A percentile compares a stretch with the other conserved stretches of the same genome.
phyloP scores from a whole-genome alignment of 192 early-diverging fungal genomes.

The Coemansia interrupta region DNA sequence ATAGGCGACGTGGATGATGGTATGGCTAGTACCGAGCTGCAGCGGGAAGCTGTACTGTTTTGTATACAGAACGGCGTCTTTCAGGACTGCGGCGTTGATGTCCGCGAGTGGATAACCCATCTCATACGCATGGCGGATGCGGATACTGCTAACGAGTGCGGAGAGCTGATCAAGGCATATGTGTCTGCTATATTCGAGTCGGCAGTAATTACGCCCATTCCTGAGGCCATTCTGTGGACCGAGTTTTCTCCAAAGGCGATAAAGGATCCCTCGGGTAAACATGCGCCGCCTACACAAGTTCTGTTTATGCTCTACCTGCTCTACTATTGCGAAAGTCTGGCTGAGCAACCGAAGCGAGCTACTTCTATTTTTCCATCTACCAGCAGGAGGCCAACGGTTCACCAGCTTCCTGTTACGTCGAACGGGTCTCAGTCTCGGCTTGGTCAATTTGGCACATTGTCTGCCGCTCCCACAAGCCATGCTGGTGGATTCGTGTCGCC shows the following conservation, averaged over 20 bases:
- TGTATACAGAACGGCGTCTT: constrained; percentile 30
- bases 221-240: constrained; percentile 31
- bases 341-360: constrained; percentile 18
- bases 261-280: neutral
- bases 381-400: neutral
- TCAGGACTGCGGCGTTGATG: constrained; percentile 41
- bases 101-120: constrained; percentile 40
- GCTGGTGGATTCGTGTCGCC: constrained; percentile 7
- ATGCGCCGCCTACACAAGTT: constrained; percentile 27
- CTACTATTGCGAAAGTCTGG: constrained; percentile 34
- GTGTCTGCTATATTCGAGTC: constrained; percentile 34
- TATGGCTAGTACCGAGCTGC: constrained; percentile 5
- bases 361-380: constrained; percentile 2
- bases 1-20: neutral
- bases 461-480: constrained; percentile 5
- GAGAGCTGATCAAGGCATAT: constrained; percentile 34
- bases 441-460: constrained; percentile 2
- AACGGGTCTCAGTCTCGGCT: constrained; percentile 18
- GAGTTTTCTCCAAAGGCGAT: constrained; percentile 26
- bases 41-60: constrained; percentile 24
- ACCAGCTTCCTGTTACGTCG: neutral
- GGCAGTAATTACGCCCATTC: constrained; percentile 34
- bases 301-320: constrained; percentile 43
- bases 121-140: constrained; percentile 13
- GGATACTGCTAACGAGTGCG: constrained; percentile 14